Evolutionary conservation across 1,284 basidiomycete species (phyloP).

Genomic region (Termitomyces sp.): DNA sequence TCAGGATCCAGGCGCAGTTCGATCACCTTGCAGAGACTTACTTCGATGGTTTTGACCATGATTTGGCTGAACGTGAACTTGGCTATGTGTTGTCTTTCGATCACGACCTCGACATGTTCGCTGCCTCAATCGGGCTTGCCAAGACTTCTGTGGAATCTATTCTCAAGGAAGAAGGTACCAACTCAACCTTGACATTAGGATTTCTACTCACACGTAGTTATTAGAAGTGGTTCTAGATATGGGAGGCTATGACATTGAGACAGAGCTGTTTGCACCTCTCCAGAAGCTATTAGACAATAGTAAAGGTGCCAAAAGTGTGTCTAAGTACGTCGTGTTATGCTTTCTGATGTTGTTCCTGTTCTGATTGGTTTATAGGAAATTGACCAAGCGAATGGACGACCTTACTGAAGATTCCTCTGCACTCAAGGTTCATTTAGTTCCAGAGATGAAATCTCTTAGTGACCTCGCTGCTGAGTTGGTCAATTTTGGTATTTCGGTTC

Average conservation of each 20-base stretch:
- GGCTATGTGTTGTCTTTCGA: slow-evolving; percentile 79
- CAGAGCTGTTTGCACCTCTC: slow-evolving; percentile 74
- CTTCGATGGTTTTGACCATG: slow-evolving; percentile 76
- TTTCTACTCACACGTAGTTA: neutral
- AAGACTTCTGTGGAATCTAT: slow-evolving; percentile 78
- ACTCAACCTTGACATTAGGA: neutral
- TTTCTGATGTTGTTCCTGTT: slow-evolving; percentile 4
- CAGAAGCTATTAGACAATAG: slow-evolving; percentile 78
- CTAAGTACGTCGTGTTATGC: slow-evolving; percentile 50
- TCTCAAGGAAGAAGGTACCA: slow-evolving; percentile 69
- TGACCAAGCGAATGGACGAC: slow-evolving; percentile 80
- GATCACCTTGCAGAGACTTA: slow-evolving; percentile 86
- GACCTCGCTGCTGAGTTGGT: slow-evolving; percentile 76
- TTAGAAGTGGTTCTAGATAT: slow-evolving; percentile 70
- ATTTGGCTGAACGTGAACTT: slow-evolving; percentile 85
- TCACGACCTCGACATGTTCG: slow-evolving; percentile 87
- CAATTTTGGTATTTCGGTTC: slow-evolving; percentile 84
- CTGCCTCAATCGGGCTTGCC: slow-evolving; percentile 82
- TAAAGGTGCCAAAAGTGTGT: slow-evolving; percentile 74
- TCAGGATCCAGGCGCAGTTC: slow-evolving; percentile 84
- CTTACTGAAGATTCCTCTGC: slow-evolving; percentile 68
- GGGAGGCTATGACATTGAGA: slow-evolving; percentile 68
- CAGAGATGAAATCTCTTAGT: slow-evolving; percentile 67
- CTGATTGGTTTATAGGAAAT: slow-evolving; percentile 53
- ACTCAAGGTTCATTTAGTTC: slow-evolving; percentile 64